These are phyloP conservation scores for Prunus campanulata DNA, from an alignment of 306 rosid genomes.

Conservation along the genomic window DNA sequence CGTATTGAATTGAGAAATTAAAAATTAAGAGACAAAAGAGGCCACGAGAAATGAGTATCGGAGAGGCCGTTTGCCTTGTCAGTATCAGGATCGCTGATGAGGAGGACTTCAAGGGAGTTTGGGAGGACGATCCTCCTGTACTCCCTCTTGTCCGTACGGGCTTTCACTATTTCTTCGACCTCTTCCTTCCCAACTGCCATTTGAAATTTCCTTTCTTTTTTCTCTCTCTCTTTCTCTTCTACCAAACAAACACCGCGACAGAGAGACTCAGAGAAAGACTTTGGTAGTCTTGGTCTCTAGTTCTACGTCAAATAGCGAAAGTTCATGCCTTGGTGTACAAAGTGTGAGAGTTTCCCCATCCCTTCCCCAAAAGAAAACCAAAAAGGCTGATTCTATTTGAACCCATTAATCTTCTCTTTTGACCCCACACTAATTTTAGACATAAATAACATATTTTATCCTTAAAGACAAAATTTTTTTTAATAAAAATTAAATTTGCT, in stretches of 20 bases:
- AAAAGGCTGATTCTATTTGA: too few species aligned
- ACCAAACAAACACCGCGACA: neutral
- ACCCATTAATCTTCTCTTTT: too few species aligned
- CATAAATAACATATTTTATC: too few species aligned
- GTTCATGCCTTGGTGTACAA: too few species aligned
- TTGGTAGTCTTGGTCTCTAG: neutral
- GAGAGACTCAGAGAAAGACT: neutral
- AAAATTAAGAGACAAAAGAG: neutral
- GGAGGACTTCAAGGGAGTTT: slow-evolving; percentile 73
- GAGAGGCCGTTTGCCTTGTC: slow-evolving; percentile 55
- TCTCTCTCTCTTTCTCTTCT: neutral
- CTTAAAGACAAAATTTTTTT: too few species aligned
- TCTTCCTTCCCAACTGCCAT: slow-evolving; percentile 64
- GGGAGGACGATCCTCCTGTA: slow-evolving; percentile 70
- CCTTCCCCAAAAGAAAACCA: too few species aligned
- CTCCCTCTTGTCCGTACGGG: slow-evolving; percentile 71
- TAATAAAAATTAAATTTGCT: too few species aligned
- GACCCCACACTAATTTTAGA: too few species aligned
- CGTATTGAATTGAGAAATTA: neutral
- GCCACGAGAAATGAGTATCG: neutral
- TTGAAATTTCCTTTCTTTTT: neutral
- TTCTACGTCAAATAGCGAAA: too few species aligned
- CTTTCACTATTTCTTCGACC: slow-evolving; percentile 64
- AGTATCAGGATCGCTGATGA: slow-evolving; percentile 81
- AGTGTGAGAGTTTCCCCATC: too few species aligned